Evolutionary conservation across 2,329 filamentous ascomycete species (phyloP), one percentile per base, ranked within the genome.

Genomic region (Aureobasidium zeae): DNA sequence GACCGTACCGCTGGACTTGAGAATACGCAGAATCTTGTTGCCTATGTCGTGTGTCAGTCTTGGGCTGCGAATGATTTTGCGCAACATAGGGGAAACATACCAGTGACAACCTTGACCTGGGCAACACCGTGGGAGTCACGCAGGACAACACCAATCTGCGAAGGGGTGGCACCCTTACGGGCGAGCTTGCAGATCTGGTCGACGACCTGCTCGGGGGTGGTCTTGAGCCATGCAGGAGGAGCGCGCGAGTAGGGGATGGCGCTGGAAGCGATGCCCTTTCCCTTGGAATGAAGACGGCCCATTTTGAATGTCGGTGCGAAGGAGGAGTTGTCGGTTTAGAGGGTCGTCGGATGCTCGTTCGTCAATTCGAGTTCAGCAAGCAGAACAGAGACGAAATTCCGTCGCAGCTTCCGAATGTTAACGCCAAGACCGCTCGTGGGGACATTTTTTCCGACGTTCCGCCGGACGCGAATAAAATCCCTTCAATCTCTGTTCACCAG

Each of bases 11-110:
- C 77, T 85, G 61, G 83, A 83, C 82, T 95, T 96, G 61, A 98
- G 80, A 74, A 98, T 96, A 71, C 91, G 84, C 65, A 98, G 86
- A 69, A 98, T 95, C 80, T 94, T 94, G 86, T 98, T 98, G 74
- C 91, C 89, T 88, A 58, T 16, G 21, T 33, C n/a, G n/a, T 29
- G 21, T 44, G 42, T 51, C 38, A 51, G 34, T 48, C 16, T 32
- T 25, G 17, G 20, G 20, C 11, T 19, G 28, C 28, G 20, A 19
- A 3, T 6, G 4, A 25, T n/a, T 13, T 5, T 22, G 12, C 28
- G 37, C 37, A 25, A 24, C 20, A n/a, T n/a, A 9, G 21, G 15
- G 10, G 28, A 13, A 41, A 41, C 83, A 64, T 85, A 93, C 87
- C 87, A 67, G 88, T 94, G 58, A 95, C 86, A 64, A 94, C 75